Percentiles rank a stretch among this genome's conserved stretches.
phyloP scores from a whole-genome alignment of 257 asterid species.

The Rubia yunnanensis region DNA sequence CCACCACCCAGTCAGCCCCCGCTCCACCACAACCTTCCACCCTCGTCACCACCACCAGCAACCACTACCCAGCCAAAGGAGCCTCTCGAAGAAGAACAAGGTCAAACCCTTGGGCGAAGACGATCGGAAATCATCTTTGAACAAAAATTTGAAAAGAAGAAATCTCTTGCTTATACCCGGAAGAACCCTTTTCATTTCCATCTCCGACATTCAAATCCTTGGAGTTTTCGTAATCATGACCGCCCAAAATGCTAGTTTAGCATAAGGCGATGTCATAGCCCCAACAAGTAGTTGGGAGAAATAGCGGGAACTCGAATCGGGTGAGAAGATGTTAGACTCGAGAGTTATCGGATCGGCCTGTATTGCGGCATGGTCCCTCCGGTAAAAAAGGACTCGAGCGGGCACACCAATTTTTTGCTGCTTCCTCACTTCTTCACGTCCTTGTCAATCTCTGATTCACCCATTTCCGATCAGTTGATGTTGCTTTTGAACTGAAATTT shows the following conservation, averaged over 20 bases:
- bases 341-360: constrained; percentile 39
- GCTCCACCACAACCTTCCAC: too few species aligned
- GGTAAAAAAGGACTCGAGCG: constrained; percentile 21
- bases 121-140: too few species aligned
- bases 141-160: too few species aligned
- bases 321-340: constrained; percentile 44
- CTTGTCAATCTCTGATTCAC: background rate
- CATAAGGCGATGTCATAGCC: constrained; percentile 77
- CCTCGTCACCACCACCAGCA: too few species aligned
- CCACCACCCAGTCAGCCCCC: too few species aligned
- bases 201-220: constrained; percentile 7
- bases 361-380: constrained; percentile 24
- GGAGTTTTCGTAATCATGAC: background rate
- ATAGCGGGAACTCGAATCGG: constrained; percentile 42
- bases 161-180: constrained; percentile 59
- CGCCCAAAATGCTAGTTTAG: constrained; percentile 10
- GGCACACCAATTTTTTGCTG: constrained; percentile 23
- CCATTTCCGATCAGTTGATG: constrained; percentile 4
- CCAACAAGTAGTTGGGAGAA: constrained; percentile 85
- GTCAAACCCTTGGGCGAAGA: too few species aligned
- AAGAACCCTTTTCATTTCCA: constrained; percentile 22
- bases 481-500: background rate
- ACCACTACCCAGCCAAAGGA: too few species aligned
- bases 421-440: constrained; percentile 1
- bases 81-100: too few species aligned